A percentile compares a stretch with the other conserved stretches of the same genome.
These are phyloP conservation scores for Sarcomyxa edulis DNA, from an alignment of 768 basidiomycete species.

Conservation along the genomic window DNA sequence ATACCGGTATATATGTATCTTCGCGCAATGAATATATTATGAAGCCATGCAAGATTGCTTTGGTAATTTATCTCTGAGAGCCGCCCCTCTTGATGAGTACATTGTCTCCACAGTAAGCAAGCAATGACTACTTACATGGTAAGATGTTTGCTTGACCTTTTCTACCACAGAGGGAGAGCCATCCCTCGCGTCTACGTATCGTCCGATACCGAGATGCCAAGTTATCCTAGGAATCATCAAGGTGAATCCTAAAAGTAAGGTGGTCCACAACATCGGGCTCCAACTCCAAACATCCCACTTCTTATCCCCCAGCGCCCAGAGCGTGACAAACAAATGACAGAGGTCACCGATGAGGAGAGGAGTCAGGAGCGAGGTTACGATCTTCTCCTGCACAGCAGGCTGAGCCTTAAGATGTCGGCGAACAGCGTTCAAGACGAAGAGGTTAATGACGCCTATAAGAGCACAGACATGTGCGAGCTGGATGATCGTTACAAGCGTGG, in stretches of 20 bases:
- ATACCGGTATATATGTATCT: neutral
- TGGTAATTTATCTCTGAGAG: no score
- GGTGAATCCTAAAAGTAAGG: conserved; percentile 54
- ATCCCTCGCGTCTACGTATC: conserved; percentile 67
- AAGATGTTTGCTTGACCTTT: conserved; percentile 2
- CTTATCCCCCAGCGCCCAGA: conserved; percentile 74
- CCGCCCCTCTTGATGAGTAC: no score
- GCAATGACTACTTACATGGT: neutral
- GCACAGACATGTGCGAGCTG: conserved; percentile 79
- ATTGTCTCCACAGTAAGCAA: no score
- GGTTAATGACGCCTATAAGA: conserved; percentile 65
- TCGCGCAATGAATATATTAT: no score
- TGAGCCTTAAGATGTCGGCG: conserved; percentile 54
- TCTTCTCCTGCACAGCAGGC: conserved; percentile 67
- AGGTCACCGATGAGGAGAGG: conserved; percentile 70
- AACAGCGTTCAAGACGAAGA: conserved; percentile 57
- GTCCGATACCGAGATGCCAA: conserved; percentile 73
- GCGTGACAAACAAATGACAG: conserved; percentile 57
- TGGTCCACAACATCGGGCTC: conserved; percentile 68
- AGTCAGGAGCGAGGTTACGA: conserved; percentile 55
- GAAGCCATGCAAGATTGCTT: no score
- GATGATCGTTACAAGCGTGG: conserved; percentile 63
- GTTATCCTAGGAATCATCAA: conserved; percentile 64
- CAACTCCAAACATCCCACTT: conserved; percentile 57
- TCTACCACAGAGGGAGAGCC: conserved; percentile 22